These are phyloP conservation scores for Linnemannia exigua DNA, from an alignment of 192 early-diverging fungal species.

Conservation along the genomic window DNA sequence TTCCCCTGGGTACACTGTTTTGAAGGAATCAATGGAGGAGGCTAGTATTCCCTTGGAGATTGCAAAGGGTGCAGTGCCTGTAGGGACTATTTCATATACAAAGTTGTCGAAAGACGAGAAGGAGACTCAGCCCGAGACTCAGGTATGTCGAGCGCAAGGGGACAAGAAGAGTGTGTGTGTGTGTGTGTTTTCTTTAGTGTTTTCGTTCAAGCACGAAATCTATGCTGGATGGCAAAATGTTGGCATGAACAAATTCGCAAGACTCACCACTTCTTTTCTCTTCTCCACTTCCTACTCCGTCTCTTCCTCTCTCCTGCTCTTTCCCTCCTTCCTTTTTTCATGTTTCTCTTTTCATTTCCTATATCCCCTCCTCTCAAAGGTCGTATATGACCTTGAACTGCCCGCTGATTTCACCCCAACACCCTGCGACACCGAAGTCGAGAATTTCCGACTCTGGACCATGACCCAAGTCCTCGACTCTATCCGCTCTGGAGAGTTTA, in stretches of 20 bases:
- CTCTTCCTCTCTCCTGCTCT: not conserved
- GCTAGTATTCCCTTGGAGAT: conserved; percentile 75
- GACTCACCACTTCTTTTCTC: not conserved
- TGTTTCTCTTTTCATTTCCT: not conserved
- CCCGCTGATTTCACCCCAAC: conserved; percentile 69
- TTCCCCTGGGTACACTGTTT: conserved; percentile 72
- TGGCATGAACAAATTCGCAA: not conserved
- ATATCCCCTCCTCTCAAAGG: conserved; percentile 37
- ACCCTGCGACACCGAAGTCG: conserved; percentile 90
- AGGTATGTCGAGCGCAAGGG: conserved; percentile 64
- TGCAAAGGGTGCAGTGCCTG: conserved; percentile 64
- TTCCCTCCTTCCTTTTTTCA: not conserved
- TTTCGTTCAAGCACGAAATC: not conserved
- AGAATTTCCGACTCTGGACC: conserved; percentile 79
- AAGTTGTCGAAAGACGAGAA: conserved; percentile 60
- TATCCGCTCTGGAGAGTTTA: conserved; percentile 73
- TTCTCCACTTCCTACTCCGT: not conserved
- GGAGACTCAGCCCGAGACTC: conserved; percentile 86
- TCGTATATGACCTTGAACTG: conserved; percentile 89
- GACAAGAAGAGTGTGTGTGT: no score
- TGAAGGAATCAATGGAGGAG: conserved; percentile 95
- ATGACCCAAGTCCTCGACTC: conserved; percentile 71
- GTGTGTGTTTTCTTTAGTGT: not conserved
- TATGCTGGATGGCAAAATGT: no score
- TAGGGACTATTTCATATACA: conserved; percentile 82